Conservation (phyloP, 768 basidiomycete genomes). For the Porpolomopsis calyptriformis region DNA sequence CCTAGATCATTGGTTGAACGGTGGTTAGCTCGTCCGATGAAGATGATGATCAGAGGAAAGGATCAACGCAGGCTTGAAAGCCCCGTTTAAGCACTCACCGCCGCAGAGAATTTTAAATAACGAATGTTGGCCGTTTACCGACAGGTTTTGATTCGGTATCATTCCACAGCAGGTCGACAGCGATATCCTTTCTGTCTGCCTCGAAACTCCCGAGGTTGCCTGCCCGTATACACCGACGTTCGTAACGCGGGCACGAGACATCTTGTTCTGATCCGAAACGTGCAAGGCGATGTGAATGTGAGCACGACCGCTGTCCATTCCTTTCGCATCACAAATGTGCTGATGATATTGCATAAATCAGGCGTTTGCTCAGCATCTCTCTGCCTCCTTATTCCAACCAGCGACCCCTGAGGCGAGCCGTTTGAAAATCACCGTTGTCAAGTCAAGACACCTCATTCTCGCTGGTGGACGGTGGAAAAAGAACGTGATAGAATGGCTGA, state of each 20-base stretch:
- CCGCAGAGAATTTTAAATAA: too few relatives aligned
- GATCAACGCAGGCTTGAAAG: too few relatives aligned
- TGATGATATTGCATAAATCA: slow-evolving; percentile 19
- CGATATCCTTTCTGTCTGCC: slow-evolving; percentile 43
- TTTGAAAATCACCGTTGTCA: slow-evolving; percentile 37
- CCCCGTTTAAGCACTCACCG: too few relatives aligned
- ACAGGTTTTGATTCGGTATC: too few relatives aligned
- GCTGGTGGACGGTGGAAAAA: slow-evolving; percentile 55
- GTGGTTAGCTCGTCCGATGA: too few relatives aligned
- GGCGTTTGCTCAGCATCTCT: slow-evolving; percentile 52
- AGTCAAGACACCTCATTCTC: slow-evolving; percentile 46
- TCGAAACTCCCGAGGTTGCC: slow-evolving; percentile 53
- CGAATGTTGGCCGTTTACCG: too few relatives aligned
- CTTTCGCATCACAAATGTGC: background rate
- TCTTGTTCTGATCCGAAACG: slow-evolving; percentile 51
- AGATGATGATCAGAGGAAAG: too few relatives aligned
- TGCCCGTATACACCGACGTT: slow-evolving; percentile 70
- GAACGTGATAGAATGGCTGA: slow-evolving; percentile 53
- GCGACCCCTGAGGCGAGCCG: slow-evolving; percentile 36
- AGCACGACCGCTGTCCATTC: slow-evolving; percentile 15
- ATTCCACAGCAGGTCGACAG: too few relatives aligned
- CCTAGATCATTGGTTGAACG: too few relatives aligned
- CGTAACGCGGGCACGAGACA: slow-evolving; percentile 55
- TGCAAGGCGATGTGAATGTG: slow-evolving; percentile 55
- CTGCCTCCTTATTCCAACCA: slow-evolving; percentile 36